These are phyloP conservation scores for Paracorniculantispora psalliotae DNA, from an alignment of 2,329 filamentous ascomycete species.

Conservation along the genomic window DNA sequence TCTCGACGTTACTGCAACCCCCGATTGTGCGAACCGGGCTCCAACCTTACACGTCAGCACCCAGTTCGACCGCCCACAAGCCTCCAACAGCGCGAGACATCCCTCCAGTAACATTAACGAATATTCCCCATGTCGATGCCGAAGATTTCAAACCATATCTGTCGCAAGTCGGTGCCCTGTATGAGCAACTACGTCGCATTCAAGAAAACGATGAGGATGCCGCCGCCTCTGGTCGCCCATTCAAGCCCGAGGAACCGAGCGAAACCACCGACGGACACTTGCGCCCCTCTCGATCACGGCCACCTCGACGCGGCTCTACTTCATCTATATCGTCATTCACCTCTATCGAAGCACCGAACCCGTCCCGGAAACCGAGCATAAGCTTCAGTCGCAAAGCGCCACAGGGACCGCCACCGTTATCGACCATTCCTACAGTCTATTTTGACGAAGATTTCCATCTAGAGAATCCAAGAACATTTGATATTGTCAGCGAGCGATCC, in stretches of 20 bases:
- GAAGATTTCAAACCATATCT: conserved; percentile 82
- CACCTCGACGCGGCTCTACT: conserved; percentile 29
- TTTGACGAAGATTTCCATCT: conserved; percentile 94
- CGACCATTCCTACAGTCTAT: conserved; percentile 88
- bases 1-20: conserved; percentile 87
- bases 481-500: conserved; percentile 91
- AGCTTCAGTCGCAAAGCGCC: conserved; percentile 52
- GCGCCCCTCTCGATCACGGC: conserved; percentile 33
- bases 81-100: conserved; percentile 86
- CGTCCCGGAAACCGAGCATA: conserved; percentile 41
- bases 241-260: conserved; percentile 41
- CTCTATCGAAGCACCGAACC: conserved; percentile 42
- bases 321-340: conserved; percentile 46
- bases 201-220: conserved; percentile 71
- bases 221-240: conserved; percentile 34
- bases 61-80: conserved; percentile 67
- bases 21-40: conserved; percentile 87
- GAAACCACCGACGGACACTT: conserved; percentile 40
- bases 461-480: conserved; percentile 93
- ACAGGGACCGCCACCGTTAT: conserved; percentile 77
- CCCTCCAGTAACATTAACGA: conserved; percentile 84
- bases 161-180: conserved; percentile 76
- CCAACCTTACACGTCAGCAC: conserved; percentile 68
- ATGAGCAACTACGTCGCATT: conserved; percentile 81
- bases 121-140: conserved; percentile 74